Percentiles rank a stretch among this genome's conserved stretches.
phyloP scores from a whole-genome alignment of 768 basidiomycete genomes.

The Amanita rimosa region DNA sequence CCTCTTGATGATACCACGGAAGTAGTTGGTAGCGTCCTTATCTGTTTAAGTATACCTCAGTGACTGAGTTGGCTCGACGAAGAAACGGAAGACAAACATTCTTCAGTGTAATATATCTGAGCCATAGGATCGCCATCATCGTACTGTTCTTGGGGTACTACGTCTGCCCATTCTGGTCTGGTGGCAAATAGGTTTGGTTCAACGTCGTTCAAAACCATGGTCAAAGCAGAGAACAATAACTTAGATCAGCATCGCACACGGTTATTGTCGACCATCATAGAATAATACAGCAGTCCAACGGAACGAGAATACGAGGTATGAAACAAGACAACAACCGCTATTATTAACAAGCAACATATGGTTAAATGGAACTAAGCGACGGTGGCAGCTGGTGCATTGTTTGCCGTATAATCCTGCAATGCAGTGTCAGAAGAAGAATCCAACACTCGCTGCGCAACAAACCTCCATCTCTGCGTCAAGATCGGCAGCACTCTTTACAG shows the following conservation, averaged over 20 bases:
- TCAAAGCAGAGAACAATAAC: neutral
- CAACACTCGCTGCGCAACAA: conserved; percentile 8
- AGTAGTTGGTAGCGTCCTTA: conserved; percentile 87
- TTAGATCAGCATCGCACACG: neutral
- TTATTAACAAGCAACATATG: conserved; percentile 8
- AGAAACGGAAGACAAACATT: conserved; percentile 50
- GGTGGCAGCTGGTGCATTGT: conserved; percentile 25
- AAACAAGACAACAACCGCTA: conserved; percentile 9
- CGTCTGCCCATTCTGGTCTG: conserved; percentile 69
- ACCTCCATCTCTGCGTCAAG: conserved; percentile 99
- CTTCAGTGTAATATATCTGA: conserved; percentile 81
- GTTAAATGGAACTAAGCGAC: conserved; percentile 12
- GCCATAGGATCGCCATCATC: conserved; percentile 73
- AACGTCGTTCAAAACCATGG: conserved; percentile 7
- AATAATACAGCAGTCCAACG: conserved; percentile 7
- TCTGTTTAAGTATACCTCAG: conserved; percentile 34
- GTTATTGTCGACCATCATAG: conserved; percentile 1
- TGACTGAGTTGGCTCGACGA: conserved; percentile 5
- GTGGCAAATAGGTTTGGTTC: conserved; percentile 37
- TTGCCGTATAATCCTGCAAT: conserved; percentile 57
- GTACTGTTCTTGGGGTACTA: conserved; percentile 71
- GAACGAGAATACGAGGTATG: conserved; percentile 8
- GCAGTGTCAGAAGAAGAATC: neutral
- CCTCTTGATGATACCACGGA: conserved; percentile 69
- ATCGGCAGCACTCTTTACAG: conserved; percentile 76